A percentile compares a stretch with the other conserved stretches of the same genome.
Evolutionary conservation across 192 early-diverging fungal genomes (phyloP).

Genomic region (Mortierella hygrophila): DNA sequence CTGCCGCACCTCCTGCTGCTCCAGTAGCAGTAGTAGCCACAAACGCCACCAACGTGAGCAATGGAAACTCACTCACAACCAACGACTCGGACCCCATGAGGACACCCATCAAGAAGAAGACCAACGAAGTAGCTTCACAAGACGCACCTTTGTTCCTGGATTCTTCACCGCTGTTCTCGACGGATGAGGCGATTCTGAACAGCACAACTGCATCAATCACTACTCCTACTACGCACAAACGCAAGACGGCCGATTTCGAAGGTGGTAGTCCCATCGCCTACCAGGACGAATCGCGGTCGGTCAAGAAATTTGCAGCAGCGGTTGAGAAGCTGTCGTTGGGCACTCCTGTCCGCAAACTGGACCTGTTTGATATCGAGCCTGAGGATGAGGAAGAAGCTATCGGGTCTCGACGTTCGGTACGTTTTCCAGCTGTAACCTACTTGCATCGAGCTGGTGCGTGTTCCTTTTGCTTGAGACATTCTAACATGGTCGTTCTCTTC

Average conservation of each 20-base stretch:
- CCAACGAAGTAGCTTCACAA: neutral
- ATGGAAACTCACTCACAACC: neutral
- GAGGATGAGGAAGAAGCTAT: conserved; percentile 10
- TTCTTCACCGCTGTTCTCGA: conserved; percentile 31
- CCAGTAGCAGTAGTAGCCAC: neutral
- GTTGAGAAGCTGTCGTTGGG: conserved; percentile 40
- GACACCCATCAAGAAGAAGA: conserved; percentile 20
- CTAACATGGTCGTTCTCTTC: neutral
- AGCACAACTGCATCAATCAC: neutral
- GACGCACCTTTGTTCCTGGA: neutral
- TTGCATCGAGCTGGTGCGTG: neutral
- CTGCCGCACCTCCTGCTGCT: neutral
- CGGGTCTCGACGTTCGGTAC: conserved; percentile 34
- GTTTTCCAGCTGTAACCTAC: neutral
- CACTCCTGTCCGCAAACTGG: conserved; percentile 21
- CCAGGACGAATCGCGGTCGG: conserved; percentile 19
- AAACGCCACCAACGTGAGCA: neutral
- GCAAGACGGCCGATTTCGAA: conserved; percentile 35
- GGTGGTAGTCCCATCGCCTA: conserved; percentile 12
- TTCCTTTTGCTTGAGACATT: neutral
- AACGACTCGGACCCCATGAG: neutral
- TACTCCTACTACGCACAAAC: conserved; percentile 11
- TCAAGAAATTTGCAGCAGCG: conserved; percentile 50
- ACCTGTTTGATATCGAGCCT: conserved; percentile 1
- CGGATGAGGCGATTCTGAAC: conserved; percentile 23